phyloP scores from a whole-genome alignment of 192 early-diverging fungal genomes.

The Kappamyces sp. region DNA sequence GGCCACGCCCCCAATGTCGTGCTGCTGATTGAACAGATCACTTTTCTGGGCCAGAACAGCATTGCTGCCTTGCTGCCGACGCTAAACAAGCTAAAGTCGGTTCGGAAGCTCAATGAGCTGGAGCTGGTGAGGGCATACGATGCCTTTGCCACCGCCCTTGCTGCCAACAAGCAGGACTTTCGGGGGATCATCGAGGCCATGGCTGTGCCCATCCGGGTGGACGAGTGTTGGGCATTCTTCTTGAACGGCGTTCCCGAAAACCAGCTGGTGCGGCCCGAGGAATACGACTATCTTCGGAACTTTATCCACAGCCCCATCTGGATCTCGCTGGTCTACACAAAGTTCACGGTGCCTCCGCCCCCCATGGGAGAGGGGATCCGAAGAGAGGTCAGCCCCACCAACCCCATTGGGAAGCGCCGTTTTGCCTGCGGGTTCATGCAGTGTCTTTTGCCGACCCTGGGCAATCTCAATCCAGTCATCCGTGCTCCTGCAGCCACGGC shows the following conservation, averaged over 20 bases:
- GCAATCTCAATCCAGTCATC: conserved; percentile 46
- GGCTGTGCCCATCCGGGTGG: conserved; percentile 28
- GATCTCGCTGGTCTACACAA: conserved; percentile 43
- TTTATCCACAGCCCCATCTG: conserved; percentile 52
- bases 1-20: conserved; percentile 25
- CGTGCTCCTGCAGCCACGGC: conserved; percentile 38
- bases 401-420: conserved; percentile 45
- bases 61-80: conserved; percentile 23
- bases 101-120: conserved; percentile 15
- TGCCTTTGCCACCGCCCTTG: conserved; percentile 38
- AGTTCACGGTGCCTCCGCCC: conserved; percentile 43
- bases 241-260: conserved; percentile 36
- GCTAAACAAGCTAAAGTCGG: conserved; percentile 30
- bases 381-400: conserved; percentile 46
- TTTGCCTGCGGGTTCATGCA: conserved; percentile 48
- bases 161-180: conserved; percentile 31
- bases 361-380: conserved; percentile 22
- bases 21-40: conserved; percentile 26
- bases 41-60: conserved; percentile 20
- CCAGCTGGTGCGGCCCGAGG: conserved; percentile 47
- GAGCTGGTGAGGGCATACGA: conserved; percentile 38
- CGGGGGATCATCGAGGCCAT: conserved; percentile 38
- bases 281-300: conserved; percentile 45
- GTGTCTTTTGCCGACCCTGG: conserved; percentile 47
- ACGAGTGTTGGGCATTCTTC: conserved; percentile 50